Evolutionary conservation across 2,329 filamentous ascomycete species (phyloP).

Genomic region (Pyrenophora graminea): DNA sequence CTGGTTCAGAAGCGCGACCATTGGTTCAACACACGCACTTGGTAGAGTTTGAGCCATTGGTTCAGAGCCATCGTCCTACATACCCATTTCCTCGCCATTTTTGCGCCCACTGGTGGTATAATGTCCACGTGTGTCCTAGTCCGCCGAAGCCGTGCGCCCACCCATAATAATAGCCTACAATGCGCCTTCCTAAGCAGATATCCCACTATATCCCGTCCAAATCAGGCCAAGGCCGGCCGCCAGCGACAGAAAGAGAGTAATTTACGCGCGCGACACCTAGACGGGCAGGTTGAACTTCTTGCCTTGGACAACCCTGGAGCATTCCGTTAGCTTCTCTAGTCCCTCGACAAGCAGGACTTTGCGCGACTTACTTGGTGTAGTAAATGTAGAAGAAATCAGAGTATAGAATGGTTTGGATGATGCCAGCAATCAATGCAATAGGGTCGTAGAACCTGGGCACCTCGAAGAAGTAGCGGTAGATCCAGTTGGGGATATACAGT

Average conservation of each 20-base stretch:
- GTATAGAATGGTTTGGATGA: slow-evolving; percentile 93
- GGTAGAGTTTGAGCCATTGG: neutral
- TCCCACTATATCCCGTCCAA: slow-evolving; percentile 10
- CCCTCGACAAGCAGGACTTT: neutral
- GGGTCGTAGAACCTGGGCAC: slow-evolving; percentile 71
- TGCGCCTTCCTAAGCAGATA: slow-evolving; percentile 10
- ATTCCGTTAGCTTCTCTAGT: neutral
- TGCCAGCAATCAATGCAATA: slow-evolving; percentile 84
- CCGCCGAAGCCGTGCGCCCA: neutral
- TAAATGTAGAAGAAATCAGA: slow-evolving; percentile 99
- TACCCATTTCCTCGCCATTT: neutral
- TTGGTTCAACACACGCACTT: neutral
- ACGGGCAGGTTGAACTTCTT: slow-evolving; percentile 61
- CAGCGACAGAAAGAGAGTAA: slow-evolving; percentile 8
- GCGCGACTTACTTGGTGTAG: slow-evolving; percentile 75
- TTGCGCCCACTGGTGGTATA: too few species aligned
- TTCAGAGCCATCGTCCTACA: slow-evolving; percentile 2
- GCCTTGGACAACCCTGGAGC: slow-evolving; percentile 55
- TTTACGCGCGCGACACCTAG: slow-evolving; percentile 30
- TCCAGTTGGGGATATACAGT: slow-evolving; percentile 98
- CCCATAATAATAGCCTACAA: slow-evolving; percentile 2
- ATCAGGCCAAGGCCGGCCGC: slow-evolving; percentile 7
- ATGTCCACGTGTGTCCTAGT: too few species aligned
- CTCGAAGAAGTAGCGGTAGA: slow-evolving; percentile 85
- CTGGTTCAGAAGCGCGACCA: neutral